phyloP scores from a whole-genome alignment of 2,329 filamentous ascomycete species.

The Aquanectria penicillioides region DNA sequence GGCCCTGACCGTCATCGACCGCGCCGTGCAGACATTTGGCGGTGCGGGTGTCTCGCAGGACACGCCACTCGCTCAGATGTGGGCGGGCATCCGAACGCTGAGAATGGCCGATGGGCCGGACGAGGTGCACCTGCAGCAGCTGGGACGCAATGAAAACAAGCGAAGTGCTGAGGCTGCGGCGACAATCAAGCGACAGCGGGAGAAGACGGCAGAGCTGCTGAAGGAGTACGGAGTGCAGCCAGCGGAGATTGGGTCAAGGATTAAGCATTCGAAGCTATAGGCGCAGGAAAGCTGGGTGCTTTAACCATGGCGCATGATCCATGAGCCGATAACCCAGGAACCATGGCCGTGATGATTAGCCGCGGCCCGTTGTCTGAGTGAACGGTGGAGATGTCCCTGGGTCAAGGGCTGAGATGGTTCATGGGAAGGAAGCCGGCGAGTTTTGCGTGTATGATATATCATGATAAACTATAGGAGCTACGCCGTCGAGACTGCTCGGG shows the following conservation, averaged over 20 bases:
- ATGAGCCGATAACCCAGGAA: neutral
- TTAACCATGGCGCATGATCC: constrained; percentile 3
- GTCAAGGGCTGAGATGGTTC: neutral
- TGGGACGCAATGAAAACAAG: constrained; percentile 84
- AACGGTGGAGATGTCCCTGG: constrained; percentile 15
- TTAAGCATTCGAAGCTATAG: constrained; percentile 60
- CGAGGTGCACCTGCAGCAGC: constrained; percentile 89
- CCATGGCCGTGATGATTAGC: constrained; percentile 2
- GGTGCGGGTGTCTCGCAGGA: constrained; percentile 93
- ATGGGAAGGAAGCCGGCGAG: neutral
- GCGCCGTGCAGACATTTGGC: constrained; percentile 92
- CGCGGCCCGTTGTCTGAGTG: constrained; percentile 26
- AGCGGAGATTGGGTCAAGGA: constrained; percentile 62
- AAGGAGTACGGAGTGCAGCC: constrained; percentile 62
- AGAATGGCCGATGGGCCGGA: constrained; percentile 93
- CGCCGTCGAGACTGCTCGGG: neutral
- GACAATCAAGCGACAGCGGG: constrained; percentile 71
- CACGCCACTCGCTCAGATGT: constrained; percentile 88
- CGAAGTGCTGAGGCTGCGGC: constrained; percentile 68
- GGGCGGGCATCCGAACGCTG: constrained; percentile 82
- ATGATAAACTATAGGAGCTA: neutral
- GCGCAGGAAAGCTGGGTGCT: neutral
- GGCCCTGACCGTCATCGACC: constrained; percentile 88
- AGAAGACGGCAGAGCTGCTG: constrained; percentile 73
- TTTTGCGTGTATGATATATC: constrained; percentile 14